Base-by-base conservation (phyloP, 768 basidiomycete species). In the Amanita molliuscula region DNA sequence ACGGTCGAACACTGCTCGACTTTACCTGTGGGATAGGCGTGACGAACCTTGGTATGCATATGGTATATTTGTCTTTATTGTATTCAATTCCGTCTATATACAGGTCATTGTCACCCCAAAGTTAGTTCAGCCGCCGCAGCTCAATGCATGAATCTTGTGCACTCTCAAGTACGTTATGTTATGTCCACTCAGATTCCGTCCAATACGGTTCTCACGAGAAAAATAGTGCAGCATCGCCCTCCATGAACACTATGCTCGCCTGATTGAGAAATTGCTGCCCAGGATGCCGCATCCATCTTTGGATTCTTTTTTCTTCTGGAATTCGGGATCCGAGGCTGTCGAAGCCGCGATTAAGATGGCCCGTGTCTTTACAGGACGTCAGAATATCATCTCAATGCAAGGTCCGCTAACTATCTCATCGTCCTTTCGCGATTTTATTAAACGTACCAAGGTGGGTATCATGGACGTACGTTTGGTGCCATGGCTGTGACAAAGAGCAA, bases 261-360 rank as follows among this genome's bases (percentile, higher is more conserved):
- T 97, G 58, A 85, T 97, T 59, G 78, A 95, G 63, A 77, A 77
- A 48, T 75, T 97, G 6, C 67, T 95, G 10, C 88, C 92, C 0
- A 68, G 86, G 52, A 93, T 98, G 92, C 94, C 94, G 2, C 70
- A 94, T 66, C 75, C 82, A 0, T 93, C 91, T 1, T 75, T 98
- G 28, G 87, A 95, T 63, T 89, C 89, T 21, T 97, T 97, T 76
- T 96, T 93, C 77, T 90, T 96, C 67, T 90, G 88, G 87, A 97
- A 90, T 70, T 94, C 92, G 2, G 95, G 95, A 2, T 84, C 90
- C 0, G 95, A 98, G 65, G 95, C 93, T 1, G 76, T 92, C 38
- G 94, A 96, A 66, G 89, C 82, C 0, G 76, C 91, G 2, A 66
- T 98, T 55, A 97, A 96, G 69, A 81, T 97, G 70, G 86, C 88